Conservation (phyloP, 495 filamentous ascomycete species). For the Patellaria atrata region DNA sequence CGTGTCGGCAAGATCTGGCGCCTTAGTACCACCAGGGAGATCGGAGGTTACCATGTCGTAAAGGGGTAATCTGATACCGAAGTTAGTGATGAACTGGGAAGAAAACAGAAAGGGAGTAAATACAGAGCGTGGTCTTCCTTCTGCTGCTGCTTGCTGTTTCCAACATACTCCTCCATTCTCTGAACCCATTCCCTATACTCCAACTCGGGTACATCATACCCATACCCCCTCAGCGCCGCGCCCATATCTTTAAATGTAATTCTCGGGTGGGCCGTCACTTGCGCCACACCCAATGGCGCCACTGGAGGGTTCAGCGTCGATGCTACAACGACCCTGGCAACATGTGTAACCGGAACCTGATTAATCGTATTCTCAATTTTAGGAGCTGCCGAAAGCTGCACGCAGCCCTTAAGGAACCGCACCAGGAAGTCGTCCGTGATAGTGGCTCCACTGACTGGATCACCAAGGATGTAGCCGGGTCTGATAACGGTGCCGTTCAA, state of each 20-base stretch:
- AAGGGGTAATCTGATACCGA: constrained; percentile 49
- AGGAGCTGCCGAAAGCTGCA: constrained; percentile 61
- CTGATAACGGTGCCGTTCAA: constrained; percentile 63
- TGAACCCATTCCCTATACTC: constrained; percentile 38
- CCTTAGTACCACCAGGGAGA: constrained; percentile 61
- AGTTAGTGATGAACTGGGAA: not conserved
- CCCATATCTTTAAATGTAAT: constrained; percentile 69
- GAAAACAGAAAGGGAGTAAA: no score
- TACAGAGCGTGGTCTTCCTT: constrained; percentile 52
- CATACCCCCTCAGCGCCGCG: constrained; percentile 54
- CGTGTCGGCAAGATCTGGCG: constrained; percentile 64
- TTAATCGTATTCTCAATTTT: constrained; percentile 81
- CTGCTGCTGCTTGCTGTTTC: constrained; percentile 20
- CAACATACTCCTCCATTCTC: constrained; percentile 29
- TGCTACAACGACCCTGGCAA: constrained; percentile 64
- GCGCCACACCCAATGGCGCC: constrained; percentile 44
- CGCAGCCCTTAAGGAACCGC: constrained; percentile 76
- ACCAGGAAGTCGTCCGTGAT: constrained; percentile 90
- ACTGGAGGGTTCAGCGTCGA: constrained; percentile 46
- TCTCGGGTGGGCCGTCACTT: constrained; percentile 70
- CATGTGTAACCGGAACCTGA: constrained; percentile 76
- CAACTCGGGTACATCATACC: constrained; percentile 57
- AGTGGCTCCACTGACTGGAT: constrained; percentile 54
- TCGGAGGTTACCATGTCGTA: constrained; percentile 74
- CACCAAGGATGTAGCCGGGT: constrained; percentile 76